Conservation (phyloP, 1,139 yeast species). For the Zygoascus hellenicus region DNA sequence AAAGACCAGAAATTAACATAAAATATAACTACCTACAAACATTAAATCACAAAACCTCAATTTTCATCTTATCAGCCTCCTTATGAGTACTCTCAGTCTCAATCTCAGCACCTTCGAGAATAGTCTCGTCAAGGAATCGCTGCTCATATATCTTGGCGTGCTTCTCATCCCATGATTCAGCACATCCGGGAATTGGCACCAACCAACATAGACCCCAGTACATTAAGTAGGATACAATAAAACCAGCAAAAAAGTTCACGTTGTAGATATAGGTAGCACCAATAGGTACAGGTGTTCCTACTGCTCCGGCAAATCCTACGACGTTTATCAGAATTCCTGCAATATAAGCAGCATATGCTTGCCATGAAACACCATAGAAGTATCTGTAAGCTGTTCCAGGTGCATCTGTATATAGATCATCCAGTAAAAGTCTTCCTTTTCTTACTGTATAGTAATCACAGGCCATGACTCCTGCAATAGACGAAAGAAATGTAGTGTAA, state of each 20-base stretch:
- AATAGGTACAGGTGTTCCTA: slow-evolving; percentile 60
- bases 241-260: slow-evolving; percentile 72
- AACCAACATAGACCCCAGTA: slow-evolving; percentile 47
- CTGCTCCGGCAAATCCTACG: slow-evolving; percentile 83
- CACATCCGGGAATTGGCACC: slow-evolving; percentile 57
- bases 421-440: slow-evolving; percentile 61
- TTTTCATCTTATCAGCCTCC: background rate
- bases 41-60: background rate
- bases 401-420: slow-evolving; percentile 53
- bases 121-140: background rate
- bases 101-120: slow-evolving; percentile 1
- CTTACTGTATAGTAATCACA: slow-evolving; percentile 67
- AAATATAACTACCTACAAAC: no score
- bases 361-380: slow-evolving; percentile 68
- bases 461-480: slow-evolving; percentile 79
- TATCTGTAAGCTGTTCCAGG: slow-evolving; percentile 53
- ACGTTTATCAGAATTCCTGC: slow-evolving; percentile 63
- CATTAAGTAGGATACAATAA: slow-evolving; percentile 47
- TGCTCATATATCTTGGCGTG: slow-evolving; percentile 44
- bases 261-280: slow-evolving; percentile 73
- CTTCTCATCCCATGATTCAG: slow-evolving; percentile 59
- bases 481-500: slow-evolving; percentile 76
- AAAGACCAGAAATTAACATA: no score
- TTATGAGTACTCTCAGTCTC: background rate
- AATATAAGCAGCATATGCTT: slow-evolving; percentile 39